Evolutionary conservation across 2,329 filamentous ascomycete species (phyloP), one percentile per base, ranked within the genome.

Genomic region (Talaromyces piceae): DNA sequence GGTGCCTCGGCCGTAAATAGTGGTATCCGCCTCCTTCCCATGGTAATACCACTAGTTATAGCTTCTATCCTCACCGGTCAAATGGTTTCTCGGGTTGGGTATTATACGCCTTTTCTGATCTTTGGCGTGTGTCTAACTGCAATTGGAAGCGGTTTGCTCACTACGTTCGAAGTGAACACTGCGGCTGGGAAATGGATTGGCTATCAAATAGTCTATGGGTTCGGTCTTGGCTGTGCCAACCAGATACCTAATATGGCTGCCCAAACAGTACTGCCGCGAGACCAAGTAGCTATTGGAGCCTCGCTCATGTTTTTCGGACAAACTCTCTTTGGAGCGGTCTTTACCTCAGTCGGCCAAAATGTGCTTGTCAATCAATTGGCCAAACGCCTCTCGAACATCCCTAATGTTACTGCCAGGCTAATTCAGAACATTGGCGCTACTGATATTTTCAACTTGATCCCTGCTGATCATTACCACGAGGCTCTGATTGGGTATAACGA

Each of bases 201-300:
- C 8, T 51, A 47, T 16, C 49, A 67, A 44, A 55, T 65, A 8
- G 23, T 68, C 5, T 63, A 51, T 47, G 66, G 66, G 16, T 52
- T 66, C 41, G 66, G 66, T 1, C 47, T 61, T 11, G 63, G 62
- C 4, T 46, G 59, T 16, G 61, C 62, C 23, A 58, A 64, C 51
- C 61, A 65, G 45, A 56, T 57, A 13, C 57, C 56, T 18, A 57
- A 50, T n/a, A 49, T 64, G 6, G 57, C 57, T 16, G 57, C 59
- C 16, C 63, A 65, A 51, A 58, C 55, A 52, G 28, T 54, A 12
- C 57, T 67, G 2, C 51, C 58, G 8, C 54, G 54, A 8, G 47
- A 58, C 12, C 63, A 67, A 45, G 61, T 67, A 7, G 47, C 62
- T n/a, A 59, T 52, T 5, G 62, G 59, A 6, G 54, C 56, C 12